Evolutionary conservation across 805 yeast genomes (phyloP).

Genomic region (Yamadazyma scolyti): DNA sequence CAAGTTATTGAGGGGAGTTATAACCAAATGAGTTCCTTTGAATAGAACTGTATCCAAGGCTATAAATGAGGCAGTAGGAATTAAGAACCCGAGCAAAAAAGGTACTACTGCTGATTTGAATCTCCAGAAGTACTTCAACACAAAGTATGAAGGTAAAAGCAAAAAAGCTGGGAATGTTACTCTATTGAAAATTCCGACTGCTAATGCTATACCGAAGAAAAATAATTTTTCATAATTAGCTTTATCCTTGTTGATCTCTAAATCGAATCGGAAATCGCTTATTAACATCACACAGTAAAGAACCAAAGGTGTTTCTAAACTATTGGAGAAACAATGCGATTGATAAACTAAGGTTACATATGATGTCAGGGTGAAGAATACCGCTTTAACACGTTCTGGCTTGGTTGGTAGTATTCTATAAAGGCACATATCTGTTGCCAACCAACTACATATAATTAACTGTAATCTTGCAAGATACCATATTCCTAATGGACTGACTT

Average conservation of each 20-base stretch:
- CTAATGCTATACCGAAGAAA: slow-evolving; percentile 46
- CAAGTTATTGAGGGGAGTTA: slow-evolving; percentile 78
- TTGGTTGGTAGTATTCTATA: slow-evolving; percentile 47
- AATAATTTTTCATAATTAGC: slow-evolving; percentile 12
- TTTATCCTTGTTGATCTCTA: slow-evolving; percentile 8
- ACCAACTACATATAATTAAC: slow-evolving; percentile 36
- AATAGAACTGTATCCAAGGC: slow-evolving; percentile 53
- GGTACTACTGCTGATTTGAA: slow-evolving; percentile 31
- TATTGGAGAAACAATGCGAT: slow-evolving; percentile 85
- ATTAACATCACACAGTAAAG: slow-evolving; percentile 49
- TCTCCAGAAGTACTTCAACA: slow-evolving; percentile 40
- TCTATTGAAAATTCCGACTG: slow-evolving; percentile 79
- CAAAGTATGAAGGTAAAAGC: slow-evolving; percentile 52
- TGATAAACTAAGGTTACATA: slow-evolving; percentile 79
- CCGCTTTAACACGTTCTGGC: slow-evolving; percentile 46
- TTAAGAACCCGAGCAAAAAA: slow-evolving; percentile 28
- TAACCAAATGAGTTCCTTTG: slow-evolving; percentile 27
- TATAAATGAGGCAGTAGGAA: slow-evolving; percentile 37
- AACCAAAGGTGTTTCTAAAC: slow-evolving; percentile 65
- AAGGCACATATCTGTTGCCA: slow-evolving; percentile 38
- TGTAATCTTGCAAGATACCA: slow-evolving; percentile 55
- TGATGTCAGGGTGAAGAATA: slow-evolving; percentile 49
- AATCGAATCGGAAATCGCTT: slow-evolving; percentile 32
- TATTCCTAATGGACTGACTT: slow-evolving; percentile 43
- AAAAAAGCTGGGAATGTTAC: slow-evolving; percentile 79